Conservation (phyloP, 768 basidiomycete genomes). For the Serendipita sp. region DNA sequence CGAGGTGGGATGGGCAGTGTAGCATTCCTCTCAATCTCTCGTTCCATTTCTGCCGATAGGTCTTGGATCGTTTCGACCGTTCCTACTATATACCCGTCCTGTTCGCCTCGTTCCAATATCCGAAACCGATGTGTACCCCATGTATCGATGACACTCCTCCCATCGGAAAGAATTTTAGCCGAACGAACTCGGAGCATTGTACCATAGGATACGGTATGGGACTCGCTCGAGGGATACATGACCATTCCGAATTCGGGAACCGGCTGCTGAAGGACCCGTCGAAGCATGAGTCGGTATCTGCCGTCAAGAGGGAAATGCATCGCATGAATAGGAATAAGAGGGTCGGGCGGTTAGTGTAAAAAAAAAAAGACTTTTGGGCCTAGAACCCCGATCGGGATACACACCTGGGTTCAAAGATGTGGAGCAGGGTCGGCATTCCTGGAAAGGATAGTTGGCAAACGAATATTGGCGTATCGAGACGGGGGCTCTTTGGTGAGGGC, state of each 20-base stretch:
- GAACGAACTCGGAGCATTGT: conserved; percentile 83
- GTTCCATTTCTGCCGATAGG: conserved; percentile 25
- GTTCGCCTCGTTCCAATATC: conserved; percentile 60
- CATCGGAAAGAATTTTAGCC: conserved; percentile 80
- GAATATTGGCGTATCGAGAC: conserved; percentile 82
- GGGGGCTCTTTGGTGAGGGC: conserved; percentile 33
- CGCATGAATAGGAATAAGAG: background rate
- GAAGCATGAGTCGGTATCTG: conserved; percentile 88
- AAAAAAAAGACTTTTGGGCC: background rate
- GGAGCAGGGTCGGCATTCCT: conserved; percentile 72
- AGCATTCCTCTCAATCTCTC: conserved; percentile 20
- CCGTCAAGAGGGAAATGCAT: background rate
- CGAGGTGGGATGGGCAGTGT: conserved; percentile 7
- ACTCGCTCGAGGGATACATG: conserved; percentile 40
- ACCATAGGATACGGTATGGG: conserved; percentile 38
- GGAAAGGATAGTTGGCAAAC: conserved; percentile 84
- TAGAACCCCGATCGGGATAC: conserved; percentile 1
- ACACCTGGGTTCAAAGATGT: conserved; percentile 82
- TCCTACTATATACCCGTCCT: conserved; percentile 85
- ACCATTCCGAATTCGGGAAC: conserved; percentile 87
- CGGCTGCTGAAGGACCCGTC: conserved; percentile 71
- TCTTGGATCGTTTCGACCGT: conserved; percentile 47
- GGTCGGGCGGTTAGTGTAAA: background rate
- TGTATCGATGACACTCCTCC: conserved; percentile 72
- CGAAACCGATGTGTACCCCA: conserved; percentile 63